Evolutionary conservation across 768 basidiomycete species (phyloP).

Genomic region (Cystoderma amianthinum): DNA sequence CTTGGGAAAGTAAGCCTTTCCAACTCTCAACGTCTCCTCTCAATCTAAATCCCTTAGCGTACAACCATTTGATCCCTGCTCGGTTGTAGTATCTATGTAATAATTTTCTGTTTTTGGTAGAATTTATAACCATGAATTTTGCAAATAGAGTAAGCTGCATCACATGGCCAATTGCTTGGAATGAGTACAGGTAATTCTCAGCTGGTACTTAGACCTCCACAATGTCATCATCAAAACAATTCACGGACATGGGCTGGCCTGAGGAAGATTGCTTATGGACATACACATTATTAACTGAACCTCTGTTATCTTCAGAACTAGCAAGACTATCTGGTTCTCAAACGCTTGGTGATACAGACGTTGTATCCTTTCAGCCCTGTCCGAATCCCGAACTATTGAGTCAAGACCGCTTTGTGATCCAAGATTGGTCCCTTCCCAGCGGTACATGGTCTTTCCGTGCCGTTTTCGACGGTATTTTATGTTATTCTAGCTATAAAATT

Average conservation of each 20-base stretch:
- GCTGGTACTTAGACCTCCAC: background rate
- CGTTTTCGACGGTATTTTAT: slow-evolving; percentile 42
- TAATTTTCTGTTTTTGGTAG: too few relatives aligned
- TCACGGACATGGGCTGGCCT: slow-evolving; percentile 29
- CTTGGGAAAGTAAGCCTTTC: slow-evolving; percentile 10
- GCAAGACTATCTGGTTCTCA: slow-evolving; percentile 25
- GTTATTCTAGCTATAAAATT: too few relatives aligned
- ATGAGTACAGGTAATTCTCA: too few relatives aligned
- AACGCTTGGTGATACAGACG: slow-evolving; percentile 25
- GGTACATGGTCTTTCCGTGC: slow-evolving; percentile 38
- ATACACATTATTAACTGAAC: slow-evolving; percentile 34
- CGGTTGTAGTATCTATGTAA: too few relatives aligned
- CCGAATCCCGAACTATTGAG: slow-evolving; percentile 26
- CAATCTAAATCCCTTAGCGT: too few relatives aligned
- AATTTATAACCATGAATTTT: too few relatives aligned
- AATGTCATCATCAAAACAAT: slow-evolving; percentile 15
- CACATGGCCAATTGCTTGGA: too few relatives aligned
- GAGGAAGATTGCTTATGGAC: slow-evolving; percentile 21
- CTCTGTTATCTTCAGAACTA: slow-evolving; percentile 32
- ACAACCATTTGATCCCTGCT: too few relatives aligned
- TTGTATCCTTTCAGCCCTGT: slow-evolving; percentile 41
- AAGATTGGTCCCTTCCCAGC: slow-evolving; percentile 28
- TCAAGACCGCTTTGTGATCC: slow-evolving; percentile 39
- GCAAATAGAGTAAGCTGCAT: too few relatives aligned
- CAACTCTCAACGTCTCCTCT: too few relatives aligned